Conservation (phyloP, 805 yeast species). For the Dipodascus albidus region DNA sequence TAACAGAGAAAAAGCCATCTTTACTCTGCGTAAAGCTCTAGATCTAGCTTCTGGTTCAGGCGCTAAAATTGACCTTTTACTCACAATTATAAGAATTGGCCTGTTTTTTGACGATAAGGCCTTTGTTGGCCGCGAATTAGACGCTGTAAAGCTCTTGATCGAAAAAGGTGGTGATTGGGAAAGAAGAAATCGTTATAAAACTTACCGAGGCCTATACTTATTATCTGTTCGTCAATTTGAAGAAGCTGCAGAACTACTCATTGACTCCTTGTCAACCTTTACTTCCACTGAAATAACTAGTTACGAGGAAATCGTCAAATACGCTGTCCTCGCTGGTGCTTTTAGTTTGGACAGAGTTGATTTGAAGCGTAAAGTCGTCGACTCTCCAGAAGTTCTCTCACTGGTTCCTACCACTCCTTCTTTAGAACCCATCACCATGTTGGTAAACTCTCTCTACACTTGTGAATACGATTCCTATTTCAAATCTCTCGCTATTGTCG, state of each 20-base stretch:
- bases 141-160: constrained; percentile 59
- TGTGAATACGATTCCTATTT: constrained; percentile 79
- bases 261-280: constrained; percentile 89
- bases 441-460: constrained; percentile 78
- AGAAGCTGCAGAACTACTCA: constrained; percentile 75
- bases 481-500: constrained; percentile 62
- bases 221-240: constrained; percentile 77
- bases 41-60: constrained; percentile 81
- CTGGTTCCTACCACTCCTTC: constrained; percentile 59
- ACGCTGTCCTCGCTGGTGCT: constrained; percentile 81
- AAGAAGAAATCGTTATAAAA: constrained; percentile 87
- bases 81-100: constrained; percentile 81
- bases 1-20: constrained; percentile 59
- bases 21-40: constrained; percentile 58
- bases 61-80: constrained; percentile 72
- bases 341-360: constrained; percentile 74
- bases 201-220: constrained; percentile 75
- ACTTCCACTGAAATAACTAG: constrained; percentile 84
- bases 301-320: constrained; percentile 82
- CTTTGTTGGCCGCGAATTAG: constrained; percentile 60
- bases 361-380: constrained; percentile 72
- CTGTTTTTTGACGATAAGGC: constrained; percentile 73
- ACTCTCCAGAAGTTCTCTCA: constrained; percentile 86
- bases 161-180: constrained; percentile 99
- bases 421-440: constrained; percentile 67